These are phyloP conservation scores for Trametes hirsuta DNA, from an alignment of 1,284 basidiomycete genomes.

Conservation along the genomic window DNA sequence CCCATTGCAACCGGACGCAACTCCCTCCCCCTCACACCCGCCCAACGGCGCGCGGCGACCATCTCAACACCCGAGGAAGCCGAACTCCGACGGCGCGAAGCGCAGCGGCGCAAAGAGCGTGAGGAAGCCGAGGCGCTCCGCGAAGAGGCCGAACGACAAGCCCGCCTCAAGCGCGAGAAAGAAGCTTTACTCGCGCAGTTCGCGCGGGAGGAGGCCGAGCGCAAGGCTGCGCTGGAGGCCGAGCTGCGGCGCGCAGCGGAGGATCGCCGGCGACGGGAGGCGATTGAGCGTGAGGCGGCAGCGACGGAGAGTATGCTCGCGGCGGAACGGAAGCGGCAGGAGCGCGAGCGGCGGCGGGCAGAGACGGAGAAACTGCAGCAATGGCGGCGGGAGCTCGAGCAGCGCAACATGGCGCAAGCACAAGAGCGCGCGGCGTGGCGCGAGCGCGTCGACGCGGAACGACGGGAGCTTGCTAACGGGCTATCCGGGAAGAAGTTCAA, in stretches of 20 bases:
- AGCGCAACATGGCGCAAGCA: constrained; percentile 43
- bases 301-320: constrained; percentile 48
- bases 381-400: constrained; percentile 58
- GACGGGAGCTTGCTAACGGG: constrained; percentile 41
- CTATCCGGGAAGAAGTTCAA: constrained; percentile 18
- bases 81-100: constrained; percentile 23
- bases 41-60: constrained; percentile 19
- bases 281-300: constrained; percentile 53
- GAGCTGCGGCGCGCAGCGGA: constrained; percentile 52
- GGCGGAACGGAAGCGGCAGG: constrained; percentile 51
- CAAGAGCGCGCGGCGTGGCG: constrained; percentile 47
- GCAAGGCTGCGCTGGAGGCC: constrained; percentile 49
- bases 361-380: constrained; percentile 57
- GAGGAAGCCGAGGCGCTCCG: constrained; percentile 52
- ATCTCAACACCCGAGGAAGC: constrained; percentile 29
- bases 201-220: constrained; percentile 52
- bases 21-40: not conserved
- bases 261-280: constrained; percentile 50
- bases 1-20: constrained; percentile 22
- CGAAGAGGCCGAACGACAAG: constrained; percentile 57
- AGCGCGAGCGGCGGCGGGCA: constrained; percentile 54
- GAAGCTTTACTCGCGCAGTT: constrained; percentile 48
- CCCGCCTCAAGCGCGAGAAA: constrained; percentile 48
- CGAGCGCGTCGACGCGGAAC: constrained; percentile 46
- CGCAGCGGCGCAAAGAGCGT: constrained; percentile 34